phyloP scores from a whole-genome alignment of 345 rosid genomes.

The Bruguiera parviflora region DNA sequence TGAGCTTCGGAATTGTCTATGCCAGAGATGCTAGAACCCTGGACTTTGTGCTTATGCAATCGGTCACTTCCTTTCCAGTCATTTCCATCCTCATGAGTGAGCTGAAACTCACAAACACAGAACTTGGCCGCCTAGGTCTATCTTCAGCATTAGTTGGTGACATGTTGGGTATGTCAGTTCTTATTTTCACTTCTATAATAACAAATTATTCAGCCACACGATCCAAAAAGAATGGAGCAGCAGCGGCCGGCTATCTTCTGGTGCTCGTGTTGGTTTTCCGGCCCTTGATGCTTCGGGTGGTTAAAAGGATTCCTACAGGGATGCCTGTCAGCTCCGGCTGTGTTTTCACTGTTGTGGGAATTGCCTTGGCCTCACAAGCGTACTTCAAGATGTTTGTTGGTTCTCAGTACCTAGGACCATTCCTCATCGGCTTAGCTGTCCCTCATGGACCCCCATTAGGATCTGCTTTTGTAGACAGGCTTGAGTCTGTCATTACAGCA shows the following conservation, averaged over 20 bases:
- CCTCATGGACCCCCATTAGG: constrained; percentile 48
- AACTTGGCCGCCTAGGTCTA: constrained; percentile 40
- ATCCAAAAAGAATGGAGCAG: background rate
- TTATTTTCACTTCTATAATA: background rate
- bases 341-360: constrained; percentile 12
- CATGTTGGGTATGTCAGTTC: constrained; percentile 17
- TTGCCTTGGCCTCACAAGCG: constrained; percentile 16
- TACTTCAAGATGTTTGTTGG: constrained; percentile 1
- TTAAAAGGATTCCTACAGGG: constrained; percentile 35
- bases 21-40: background rate
- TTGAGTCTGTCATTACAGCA: constrained; percentile 26
- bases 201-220: background rate
- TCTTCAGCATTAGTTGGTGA: constrained; percentile 20
- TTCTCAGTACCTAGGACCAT: constrained; percentile 20
- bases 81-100: constrained; percentile 33
- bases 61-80: constrained; percentile 33
- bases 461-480: constrained; percentile 30
- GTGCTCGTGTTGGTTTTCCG: constrained; percentile 13
- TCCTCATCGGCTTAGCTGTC: constrained; percentile 38
- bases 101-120: constrained; percentile 37
- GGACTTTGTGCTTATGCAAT: constrained; percentile 11
- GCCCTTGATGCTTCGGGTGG: constrained; percentile 35
- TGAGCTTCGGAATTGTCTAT: background rate
- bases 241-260: background rate
- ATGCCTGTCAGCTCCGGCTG: constrained; percentile 14